Conservation (phyloP, 2,329 filamentous ascomycete genomes). For the Penicillium sp. region DNA sequence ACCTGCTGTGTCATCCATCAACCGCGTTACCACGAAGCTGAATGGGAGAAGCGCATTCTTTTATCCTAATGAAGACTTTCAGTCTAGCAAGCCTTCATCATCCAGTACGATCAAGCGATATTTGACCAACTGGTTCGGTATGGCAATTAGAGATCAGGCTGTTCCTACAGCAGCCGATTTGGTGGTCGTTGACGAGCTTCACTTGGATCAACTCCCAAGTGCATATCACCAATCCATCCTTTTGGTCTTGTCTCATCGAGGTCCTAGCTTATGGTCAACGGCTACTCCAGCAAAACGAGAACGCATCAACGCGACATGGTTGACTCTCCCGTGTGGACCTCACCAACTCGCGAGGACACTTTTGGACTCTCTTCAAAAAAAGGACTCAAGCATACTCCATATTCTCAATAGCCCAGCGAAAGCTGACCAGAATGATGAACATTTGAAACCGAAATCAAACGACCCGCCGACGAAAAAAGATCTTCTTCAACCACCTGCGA, state of each 20-base stretch:
- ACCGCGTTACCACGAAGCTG: neutral
- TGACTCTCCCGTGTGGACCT: constrained; percentile 38
- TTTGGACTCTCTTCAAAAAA: neutral
- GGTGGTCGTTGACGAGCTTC: neutral
- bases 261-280: neutral
- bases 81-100: neutral
- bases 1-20: neutral
- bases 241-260: neutral
- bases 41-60: neutral
- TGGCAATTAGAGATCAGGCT: neutral
- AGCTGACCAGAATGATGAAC: neutral
- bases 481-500: neutral
- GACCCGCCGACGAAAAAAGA: neutral
- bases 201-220: neutral
- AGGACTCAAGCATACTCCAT: neutral
- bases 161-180: neutral
- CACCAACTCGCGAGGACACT: constrained; percentile 29
- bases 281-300: neutral
- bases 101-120: neutral
- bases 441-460: neutral
- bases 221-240: neutral
- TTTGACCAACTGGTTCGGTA: neutral
- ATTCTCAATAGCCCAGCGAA: neutral
- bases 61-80: neutral
- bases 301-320: constrained; percentile 29